Evolutionary conservation across 1,284 basidiomycete genomes (phyloP).

Genomic region (Fomitiporia mediterranea): DNA sequence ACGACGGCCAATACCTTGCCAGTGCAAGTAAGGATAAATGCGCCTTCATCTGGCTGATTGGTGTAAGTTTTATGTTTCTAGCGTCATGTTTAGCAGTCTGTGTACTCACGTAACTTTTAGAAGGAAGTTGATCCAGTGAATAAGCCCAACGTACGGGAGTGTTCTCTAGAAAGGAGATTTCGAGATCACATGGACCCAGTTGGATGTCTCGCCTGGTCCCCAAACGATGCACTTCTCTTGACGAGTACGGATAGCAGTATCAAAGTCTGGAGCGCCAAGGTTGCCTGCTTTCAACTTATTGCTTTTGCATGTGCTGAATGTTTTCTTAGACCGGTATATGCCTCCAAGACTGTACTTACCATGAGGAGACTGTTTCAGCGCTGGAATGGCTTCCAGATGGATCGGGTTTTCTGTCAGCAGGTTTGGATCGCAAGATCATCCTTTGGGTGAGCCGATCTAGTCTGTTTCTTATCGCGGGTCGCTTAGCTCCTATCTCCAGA

Average conservation of each 20-base stretch:
- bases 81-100: not conserved
- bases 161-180: slow-evolving; percentile 54
- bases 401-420: slow-evolving; percentile 86
- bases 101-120: slow-evolving; percentile 28
- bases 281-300: slow-evolving; percentile 32
- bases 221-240: slow-evolving; percentile 78
- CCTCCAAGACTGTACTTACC: slow-evolving; percentile 60
- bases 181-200: slow-evolving; percentile 76
- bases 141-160: slow-evolving; percentile 51
- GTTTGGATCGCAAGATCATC: slow-evolving; percentile 83
- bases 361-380: slow-evolving; percentile 82
- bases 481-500: slow-evolving; percentile 41
- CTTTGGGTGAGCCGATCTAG: slow-evolving; percentile 66
- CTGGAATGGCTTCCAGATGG: slow-evolving; percentile 88
- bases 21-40: slow-evolving; percentile 84
- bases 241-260: slow-evolving; percentile 78
- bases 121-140: slow-evolving; percentile 47
- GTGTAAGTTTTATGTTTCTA: slow-evolving; percentile 58
- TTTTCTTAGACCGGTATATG: slow-evolving; percentile 59
- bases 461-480: slow-evolving; percentile 9
- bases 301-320: not conserved
- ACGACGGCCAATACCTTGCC: slow-evolving; percentile 80
- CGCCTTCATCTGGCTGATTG: slow-evolving; percentile 87
- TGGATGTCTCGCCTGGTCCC: slow-evolving; percentile 84
- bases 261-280: slow-evolving; percentile 85